Percentiles rank a stretch among this genome's conserved stretches.
Conservation (phyloP, 371 early-diverging fungal genomes). For the Nosema bombycis region DNA sequence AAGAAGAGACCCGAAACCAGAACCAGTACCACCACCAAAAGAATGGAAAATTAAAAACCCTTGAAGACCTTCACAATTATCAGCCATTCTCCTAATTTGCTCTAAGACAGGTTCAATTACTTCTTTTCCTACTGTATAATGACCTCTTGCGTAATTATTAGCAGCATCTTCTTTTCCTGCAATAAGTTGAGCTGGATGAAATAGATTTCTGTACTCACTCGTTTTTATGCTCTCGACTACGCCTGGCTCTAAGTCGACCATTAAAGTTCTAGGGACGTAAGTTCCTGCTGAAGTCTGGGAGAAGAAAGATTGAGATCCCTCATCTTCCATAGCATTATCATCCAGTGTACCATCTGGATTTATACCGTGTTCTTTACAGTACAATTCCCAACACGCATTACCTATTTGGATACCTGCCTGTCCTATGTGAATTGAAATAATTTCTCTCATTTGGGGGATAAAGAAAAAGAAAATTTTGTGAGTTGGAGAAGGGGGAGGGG, state of each 20-base stretch:
- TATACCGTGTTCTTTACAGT: constrained; percentile 90
- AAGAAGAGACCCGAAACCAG: constrained; percentile 92
- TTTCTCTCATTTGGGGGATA: constrained; percentile 77
- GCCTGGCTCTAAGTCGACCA: constrained; percentile 91
- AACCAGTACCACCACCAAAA: constrained; percentile 96
- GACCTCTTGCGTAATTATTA: constrained; percentile 98
- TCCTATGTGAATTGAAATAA: constrained; percentile 90
- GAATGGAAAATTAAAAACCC: constrained; percentile 79
- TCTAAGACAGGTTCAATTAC: constrained; percentile 87
- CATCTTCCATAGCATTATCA: constrained; percentile 68
- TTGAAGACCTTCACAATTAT: constrained; percentile 78
- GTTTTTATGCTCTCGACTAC: constrained; percentile 90
- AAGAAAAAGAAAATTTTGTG: constrained; percentile 16
- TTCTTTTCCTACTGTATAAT: constrained; percentile 96
- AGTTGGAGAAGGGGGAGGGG: no score
- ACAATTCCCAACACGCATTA: constrained; percentile 98
- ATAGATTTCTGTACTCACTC: constrained; percentile 85
- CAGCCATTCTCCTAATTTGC: constrained; percentile 86
- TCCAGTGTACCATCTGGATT: constrained; percentile 75
- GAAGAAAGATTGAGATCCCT: constrained; percentile 84
- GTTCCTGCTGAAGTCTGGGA: constrained; percentile 87
- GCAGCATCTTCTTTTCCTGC: constrained; percentile 96
- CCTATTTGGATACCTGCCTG: constrained; percentile 99
- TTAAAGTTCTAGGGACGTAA: constrained; percentile 93
- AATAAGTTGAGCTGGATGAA: constrained; percentile 95